phyloP scores from a whole-genome alignment of 192 early-diverging fungal genomes.

The Linnemannia elongata region DNA sequence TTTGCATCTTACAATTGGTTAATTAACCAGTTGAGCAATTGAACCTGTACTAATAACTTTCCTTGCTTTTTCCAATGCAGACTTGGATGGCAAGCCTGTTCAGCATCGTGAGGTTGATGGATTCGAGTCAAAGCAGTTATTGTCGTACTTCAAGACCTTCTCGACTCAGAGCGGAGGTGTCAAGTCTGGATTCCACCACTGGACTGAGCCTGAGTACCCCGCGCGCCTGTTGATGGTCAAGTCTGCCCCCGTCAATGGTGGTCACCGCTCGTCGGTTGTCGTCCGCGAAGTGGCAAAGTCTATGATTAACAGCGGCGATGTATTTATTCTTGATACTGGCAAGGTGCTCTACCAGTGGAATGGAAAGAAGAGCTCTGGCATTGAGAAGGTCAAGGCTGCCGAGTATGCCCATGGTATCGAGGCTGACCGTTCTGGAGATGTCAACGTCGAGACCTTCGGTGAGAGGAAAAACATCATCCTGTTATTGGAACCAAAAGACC shows the following conservation, averaged over 20 bases:
- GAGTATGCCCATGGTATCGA: conserved; percentile 71
- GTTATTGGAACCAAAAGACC: not conserved
- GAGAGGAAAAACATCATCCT: conserved; percentile 11
- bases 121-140: conserved; percentile 73
- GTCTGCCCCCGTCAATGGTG: conserved; percentile 43
- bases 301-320: conserved; percentile 76
- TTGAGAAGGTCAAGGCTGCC: conserved; percentile 80
- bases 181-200: conserved; percentile 79
- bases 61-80: conserved; percentile 37
- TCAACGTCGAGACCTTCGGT: conserved; percentile 76
- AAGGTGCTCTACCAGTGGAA: conserved; percentile 79
- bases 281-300: conserved; percentile 72
- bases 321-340: conserved; percentile 84
- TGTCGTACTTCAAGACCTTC: conserved; percentile 75
- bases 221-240: conserved; percentile 72
- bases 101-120: conserved; percentile 88
- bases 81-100: conserved; percentile 72
- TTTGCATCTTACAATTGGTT: not conserved
- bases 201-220: conserved; percentile 62
- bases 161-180: conserved; percentile 76
- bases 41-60: not conserved
- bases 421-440: conserved; percentile 71
- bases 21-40: not conserved
- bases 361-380: conserved; percentile 68
- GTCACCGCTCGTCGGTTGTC: conserved; percentile 63